Percentiles rank a stretch among this genome's conserved stretches.
phyloP scores from a whole-genome alignment of 495 filamentous ascomycete species.

The Penicillium cosmopolitanum region DNA sequence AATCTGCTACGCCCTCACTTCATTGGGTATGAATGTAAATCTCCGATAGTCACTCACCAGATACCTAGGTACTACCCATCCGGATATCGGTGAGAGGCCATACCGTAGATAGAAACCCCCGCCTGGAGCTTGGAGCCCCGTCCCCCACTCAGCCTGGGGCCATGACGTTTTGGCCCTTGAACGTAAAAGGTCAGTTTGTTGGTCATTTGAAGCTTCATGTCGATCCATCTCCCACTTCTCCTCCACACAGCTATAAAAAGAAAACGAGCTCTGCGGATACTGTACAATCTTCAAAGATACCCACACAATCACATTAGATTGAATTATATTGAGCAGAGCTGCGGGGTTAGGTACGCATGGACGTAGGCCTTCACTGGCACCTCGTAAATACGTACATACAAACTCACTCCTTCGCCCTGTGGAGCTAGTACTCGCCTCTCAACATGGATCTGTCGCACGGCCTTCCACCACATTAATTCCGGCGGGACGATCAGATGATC shows the following conservation, averaged over 20 bases:
- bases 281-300: too few relatives aligned
- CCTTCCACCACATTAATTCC: slow-evolving; percentile 2
- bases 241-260: slow-evolving; percentile 3
- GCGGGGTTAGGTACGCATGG: too few relatives aligned
- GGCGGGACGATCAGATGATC: slow-evolving; percentile 7
- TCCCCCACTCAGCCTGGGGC: neutral
- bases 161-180: neutral
- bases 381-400: too few relatives aligned
- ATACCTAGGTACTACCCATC: neutral
- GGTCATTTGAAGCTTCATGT: neutral
- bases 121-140: neutral
- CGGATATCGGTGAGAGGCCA: neutral
- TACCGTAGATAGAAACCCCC: neutral
- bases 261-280: neutral
- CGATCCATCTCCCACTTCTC: neutral
- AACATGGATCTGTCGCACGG: slow-evolving; percentile 2
- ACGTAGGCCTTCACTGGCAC: too few relatives aligned
- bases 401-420: neutral
- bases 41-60: neutral
- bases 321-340: neutral
- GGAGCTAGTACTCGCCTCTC: neutral
- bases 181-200: neutral
- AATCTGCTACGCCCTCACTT: too few relatives aligned
- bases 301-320: neutral
- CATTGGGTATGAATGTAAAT: too few relatives aligned